Evolutionary conservation across 2,329 filamentous ascomycete species (phyloP), one percentile per base, ranked within the genome.

Genomic region (Fusarium sp.): DNA sequence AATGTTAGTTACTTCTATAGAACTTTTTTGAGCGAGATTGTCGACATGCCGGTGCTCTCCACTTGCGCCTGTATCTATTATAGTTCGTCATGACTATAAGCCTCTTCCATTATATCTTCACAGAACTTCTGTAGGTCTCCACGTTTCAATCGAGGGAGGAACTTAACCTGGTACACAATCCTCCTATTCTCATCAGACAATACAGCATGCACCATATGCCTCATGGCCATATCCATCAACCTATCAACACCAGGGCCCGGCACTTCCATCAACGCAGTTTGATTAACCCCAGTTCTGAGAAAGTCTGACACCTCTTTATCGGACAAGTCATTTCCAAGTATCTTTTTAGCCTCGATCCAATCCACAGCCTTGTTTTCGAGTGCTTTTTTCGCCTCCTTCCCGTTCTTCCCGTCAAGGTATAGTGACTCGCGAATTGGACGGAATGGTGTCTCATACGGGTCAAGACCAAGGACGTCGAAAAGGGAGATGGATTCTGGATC

Each of bases 81-180:
- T 3, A 25, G 25, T 9, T 25, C 25, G 25, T 43, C 19, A 21
- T 43, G 21, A 11, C 41, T 16, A 11, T 21, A 3, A 10, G 1
- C 0, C 6, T 11, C 4, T 16, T 43, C 19, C 14, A 23, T 10
- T 0, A 43, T 3, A 43, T 16, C 14, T 0, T 23, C 3, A 16
- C 21, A 43, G 5, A 23, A 43, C 41, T 3, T 43, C 14, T 43
- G 19, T 4, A 43, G 8, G 1, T 8, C 41, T 23, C 41, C 41
- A 23, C 41, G 21, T 16, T 16, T 16, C 5, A 43, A 4, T 11
- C 8, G 41, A 43, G 41, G 21, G 0, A 43, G 13, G 10, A 43
- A 43, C 14, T 6, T 18, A 2, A 16, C 19, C 41, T 43, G 41
- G 1, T 43, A 43, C 13, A 43, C 1, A 16, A 23, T 8, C 19